Base-by-base conservation (phyloP, 306 rosid genomes). In the Sicyos baderoa region DNA sequence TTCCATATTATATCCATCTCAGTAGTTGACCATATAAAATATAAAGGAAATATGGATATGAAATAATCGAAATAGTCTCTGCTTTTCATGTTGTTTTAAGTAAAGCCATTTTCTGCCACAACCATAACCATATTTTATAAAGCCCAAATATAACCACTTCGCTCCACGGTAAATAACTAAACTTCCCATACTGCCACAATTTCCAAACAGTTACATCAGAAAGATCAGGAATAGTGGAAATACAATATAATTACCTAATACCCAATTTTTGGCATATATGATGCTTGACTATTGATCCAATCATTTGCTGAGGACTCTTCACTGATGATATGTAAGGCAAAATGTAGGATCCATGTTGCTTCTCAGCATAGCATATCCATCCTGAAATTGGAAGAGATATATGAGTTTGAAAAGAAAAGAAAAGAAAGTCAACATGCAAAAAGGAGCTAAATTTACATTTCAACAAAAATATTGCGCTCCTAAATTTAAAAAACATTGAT, bases 341-440 rank as follows among this genome's bases (percentile, higher is more conserved):
- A 75, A 88, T 82, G 74, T 79, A 86, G 48, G 98, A 84, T 19
- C 96, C 96, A 83, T 84, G 97, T 83, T 86, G 87, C 78, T 93
- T 93, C 87, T 93, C 97, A 1, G 97, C 98, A 86, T 93, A 93
- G 83, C 98, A 93, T 83, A 93, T 86, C 98, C 97, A 93, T 74
- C 98, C 98, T 92, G 83, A 59, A 76, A 75, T 52, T 14, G 15
- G n/a, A 52, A 68, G 27, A 52, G 61, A 52, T 47, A 18, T 66
- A 54, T 7, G 61, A 11, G 19, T n/a, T 69, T 50, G n/a, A 69
- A 47, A 69, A 51, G 60, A n/a, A 47, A 69, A 51, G 60, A n/a
- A 69, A 68, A 14, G 40, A 44, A 19, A 13, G 71, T 12, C 42
- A 7, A 66, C 51, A 21, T 22, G 19, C 35, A 45, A 61, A n/a